Percentiles rank a stretch among this genome's conserved stretches.
Evolutionary conservation across 2,329 filamentous ascomycete species (phyloP).

Genomic region (Xylariomycetidae sp.): DNA sequence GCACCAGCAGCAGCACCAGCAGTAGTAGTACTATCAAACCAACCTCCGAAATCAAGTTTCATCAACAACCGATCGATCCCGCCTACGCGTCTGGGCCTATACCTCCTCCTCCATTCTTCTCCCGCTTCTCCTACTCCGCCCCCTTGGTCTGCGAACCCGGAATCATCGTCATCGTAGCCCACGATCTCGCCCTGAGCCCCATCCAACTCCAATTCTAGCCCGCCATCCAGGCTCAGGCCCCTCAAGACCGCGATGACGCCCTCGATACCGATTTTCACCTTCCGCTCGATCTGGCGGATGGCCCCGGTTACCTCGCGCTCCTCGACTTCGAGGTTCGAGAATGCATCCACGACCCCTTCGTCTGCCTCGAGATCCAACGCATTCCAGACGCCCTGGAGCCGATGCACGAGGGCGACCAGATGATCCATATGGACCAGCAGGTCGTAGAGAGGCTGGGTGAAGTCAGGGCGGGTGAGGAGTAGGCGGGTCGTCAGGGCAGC

Average conservation of each 20-base stretch:
- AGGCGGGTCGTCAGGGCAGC: conserved; percentile 61
- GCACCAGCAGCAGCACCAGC: conserved; percentile 25
- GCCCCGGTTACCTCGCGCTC: conserved; percentile 63
- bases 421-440: conserved; percentile 74
- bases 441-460: conserved; percentile 60
- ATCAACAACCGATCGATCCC: conserved; percentile 82
- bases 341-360: conserved; percentile 73
- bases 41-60: conserved; percentile 74
- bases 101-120: conserved; percentile 55
- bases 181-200: conserved; percentile 10
- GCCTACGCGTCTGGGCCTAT: conserved; percentile 67
- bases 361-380: conserved; percentile 78
- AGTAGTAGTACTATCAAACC: conserved; percentile 44
- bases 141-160: conserved; percentile 9
- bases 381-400: conserved; percentile 71
- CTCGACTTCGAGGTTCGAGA: conserved; percentile 67
- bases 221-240: conserved; percentile 12
- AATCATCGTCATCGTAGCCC: conserved; percentile 11
- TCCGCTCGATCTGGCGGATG: conserved; percentile 57
- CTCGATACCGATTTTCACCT: conserved; percentile 64
- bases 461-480: conserved; percentile 59
- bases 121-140: conserved; percentile 10
- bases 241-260: conserved; percentile 48
- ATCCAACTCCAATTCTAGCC: no score
- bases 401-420: conserved; percentile 70